Evolutionary conservation across 1,284 basidiomycete species (phyloP).

Genomic region (Sanghuangporus baumii): DNA sequence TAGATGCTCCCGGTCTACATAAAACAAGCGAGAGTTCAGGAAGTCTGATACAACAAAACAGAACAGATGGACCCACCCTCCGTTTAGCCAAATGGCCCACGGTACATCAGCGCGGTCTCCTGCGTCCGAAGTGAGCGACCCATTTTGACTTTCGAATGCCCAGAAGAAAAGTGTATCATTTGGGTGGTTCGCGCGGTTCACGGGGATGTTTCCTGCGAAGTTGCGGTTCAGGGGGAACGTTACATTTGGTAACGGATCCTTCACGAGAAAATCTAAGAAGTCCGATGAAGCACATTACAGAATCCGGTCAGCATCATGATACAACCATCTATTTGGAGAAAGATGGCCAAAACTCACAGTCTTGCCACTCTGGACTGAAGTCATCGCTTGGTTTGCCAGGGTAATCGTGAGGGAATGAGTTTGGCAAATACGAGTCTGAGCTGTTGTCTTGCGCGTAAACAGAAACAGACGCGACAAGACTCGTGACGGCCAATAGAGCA

Average conservation of each 20-base stretch:
- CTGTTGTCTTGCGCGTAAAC: slow-evolving; percentile 7
- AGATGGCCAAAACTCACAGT: slow-evolving; percentile 21
- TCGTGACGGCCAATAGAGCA: not conserved
- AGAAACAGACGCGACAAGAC: not conserved
- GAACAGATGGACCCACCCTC: slow-evolving; percentile 41
- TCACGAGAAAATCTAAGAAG: slow-evolving; percentile 52
- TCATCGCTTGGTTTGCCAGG: slow-evolving; percentile 19
- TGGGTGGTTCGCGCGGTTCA: slow-evolving; percentile 58
- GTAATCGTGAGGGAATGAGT: slow-evolving; percentile 22
- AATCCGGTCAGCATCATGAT: not conserved
- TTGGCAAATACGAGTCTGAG: slow-evolving; percentile 13
- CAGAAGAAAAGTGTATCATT: slow-evolving; percentile 73
- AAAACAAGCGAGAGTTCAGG: slow-evolving; percentile 27
- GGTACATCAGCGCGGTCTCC: slow-evolving; percentile 38
- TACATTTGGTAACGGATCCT: slow-evolving; percentile 53
- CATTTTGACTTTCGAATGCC: slow-evolving; percentile 55
- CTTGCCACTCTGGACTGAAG: slow-evolving; percentile 28
- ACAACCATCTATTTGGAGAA: slow-evolving; percentile 21
- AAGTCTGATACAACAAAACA: not conserved
- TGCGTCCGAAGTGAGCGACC: slow-evolving; percentile 46
- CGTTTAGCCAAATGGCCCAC: slow-evolving; percentile 74
- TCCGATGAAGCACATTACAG: slow-evolving; percentile 45
- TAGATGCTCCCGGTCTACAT: slow-evolving; percentile 65
- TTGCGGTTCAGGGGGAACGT: slow-evolving; percentile 50
- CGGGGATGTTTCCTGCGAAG: slow-evolving; percentile 65